Evolutionary conservation across 805 yeast species (phyloP), one percentile per base, ranked within the genome.

Genomic region (Ogataea philodendri): DNA sequence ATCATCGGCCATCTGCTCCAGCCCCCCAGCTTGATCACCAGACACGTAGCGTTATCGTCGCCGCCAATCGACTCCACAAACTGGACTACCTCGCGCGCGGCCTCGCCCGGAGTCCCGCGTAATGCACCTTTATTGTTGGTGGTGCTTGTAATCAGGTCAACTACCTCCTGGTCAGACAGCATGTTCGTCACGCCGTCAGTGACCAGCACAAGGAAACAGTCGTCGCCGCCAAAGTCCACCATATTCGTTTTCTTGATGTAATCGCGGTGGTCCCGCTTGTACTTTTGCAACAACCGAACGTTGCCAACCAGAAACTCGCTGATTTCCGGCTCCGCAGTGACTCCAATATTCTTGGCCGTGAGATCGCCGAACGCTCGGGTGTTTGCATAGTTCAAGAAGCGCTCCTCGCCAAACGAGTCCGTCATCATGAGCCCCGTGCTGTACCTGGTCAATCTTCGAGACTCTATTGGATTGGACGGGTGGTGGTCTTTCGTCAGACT

Each of bases 331-430:
- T 93, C 97, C 9, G 96, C 86, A 0, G 89, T 70, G 1, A 93
- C 78, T 1, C 98, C 98, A 55, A 78, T 74, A 22, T 81, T 70
- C 59, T 93, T 93, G 35, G 79, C 95, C 16, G 70, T 66, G 10
- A 80, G 52, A 61, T 93, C 98, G 25, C 98, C 98, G 69, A 93
- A 93, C 1, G 96, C 72, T 46, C 98, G 71, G 2, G 98, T 93
- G 54, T 93, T 93, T 15, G 97, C 96, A 54, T 79, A 81, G 45
- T 78, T 73, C 38, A 76, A 51, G 51, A 81, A 89, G 39, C 97
- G 58, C 53, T 84, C 86, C 52, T 88, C 95, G 5, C 98, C 98
- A 65, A 89, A 90, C 3, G 96, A 82, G 57, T 90, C 97, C 5
- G 84, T 78, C 79, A 76, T 74, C 53, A 82, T 74, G 39, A 81